Evolutionary conservation across 169 alveolate genomes (phyloP).

Genomic region (Sarcocystis neurona): DNA sequence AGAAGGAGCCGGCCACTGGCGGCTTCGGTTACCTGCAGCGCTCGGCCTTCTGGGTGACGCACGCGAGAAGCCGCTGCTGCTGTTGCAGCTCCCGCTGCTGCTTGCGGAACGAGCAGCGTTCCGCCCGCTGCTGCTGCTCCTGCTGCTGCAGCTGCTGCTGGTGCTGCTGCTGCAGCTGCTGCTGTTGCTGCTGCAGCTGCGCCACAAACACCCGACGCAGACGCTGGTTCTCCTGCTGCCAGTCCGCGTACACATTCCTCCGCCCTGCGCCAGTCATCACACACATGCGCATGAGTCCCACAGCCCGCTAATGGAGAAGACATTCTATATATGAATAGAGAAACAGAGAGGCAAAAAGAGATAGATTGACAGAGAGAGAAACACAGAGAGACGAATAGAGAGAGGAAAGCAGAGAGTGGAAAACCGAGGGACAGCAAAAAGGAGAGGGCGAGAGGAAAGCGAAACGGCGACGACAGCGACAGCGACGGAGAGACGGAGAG

Average conservation of each 20-base stretch:
- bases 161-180: constrained; percentile 46
- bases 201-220: constrained; percentile 52
- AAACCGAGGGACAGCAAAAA: not conserved
- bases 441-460: not conserved
- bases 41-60: no score
- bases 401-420: not conserved
- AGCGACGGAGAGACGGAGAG: not conserved
- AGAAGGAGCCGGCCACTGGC: no score
- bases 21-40: no score
- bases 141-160: constrained; percentile 57
- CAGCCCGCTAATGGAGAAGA: not conserved
- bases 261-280: constrained; percentile 28
- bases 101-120: not conserved
- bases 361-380: not conserved
- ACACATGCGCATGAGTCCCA: not conserved
- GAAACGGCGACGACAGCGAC: not conserved
- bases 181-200: constrained; percentile 64
- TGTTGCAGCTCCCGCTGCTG: not conserved
- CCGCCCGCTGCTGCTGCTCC: constrained; percentile 42
- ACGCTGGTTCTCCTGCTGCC: constrained; percentile 60
- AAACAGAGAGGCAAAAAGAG: not conserved
- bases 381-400: not conserved
- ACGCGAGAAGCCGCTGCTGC: not conserved
- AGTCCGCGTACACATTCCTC: constrained; percentile 42
- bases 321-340: not conserved